phyloP scores from a whole-genome alignment of 2,329 filamentous ascomycete species.

The Microascus cirrosus region DNA sequence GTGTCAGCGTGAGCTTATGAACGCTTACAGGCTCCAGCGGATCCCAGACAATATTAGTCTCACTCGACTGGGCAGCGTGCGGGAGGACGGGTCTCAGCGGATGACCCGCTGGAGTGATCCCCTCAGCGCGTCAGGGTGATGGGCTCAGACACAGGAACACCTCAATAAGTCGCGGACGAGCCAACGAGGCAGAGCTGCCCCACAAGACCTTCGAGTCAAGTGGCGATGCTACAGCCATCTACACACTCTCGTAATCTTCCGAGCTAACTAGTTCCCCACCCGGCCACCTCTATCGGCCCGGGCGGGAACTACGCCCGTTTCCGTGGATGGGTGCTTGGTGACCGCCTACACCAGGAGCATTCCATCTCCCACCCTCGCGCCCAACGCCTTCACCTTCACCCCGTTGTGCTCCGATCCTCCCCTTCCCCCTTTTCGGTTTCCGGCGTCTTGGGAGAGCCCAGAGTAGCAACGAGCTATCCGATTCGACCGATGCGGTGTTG shows the following conservation, averaged over 20 bases:
- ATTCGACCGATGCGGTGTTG: too few relatives aligned
- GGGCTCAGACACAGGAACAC: background rate
- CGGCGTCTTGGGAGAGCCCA: background rate
- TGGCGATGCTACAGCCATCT: background rate
- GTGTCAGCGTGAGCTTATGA: background rate
- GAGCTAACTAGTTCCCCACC: background rate
- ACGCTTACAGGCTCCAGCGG: background rate
- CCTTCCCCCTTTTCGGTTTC: background rate
- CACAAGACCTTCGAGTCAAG: background rate
- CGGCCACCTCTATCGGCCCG: background rate
- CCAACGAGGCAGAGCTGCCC: background rate
- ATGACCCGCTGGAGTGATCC: background rate
- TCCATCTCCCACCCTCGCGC: background rate
- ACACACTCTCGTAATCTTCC: background rate
- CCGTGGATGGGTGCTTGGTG: background rate
- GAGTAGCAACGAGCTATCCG: background rate
- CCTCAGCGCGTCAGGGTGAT: background rate
- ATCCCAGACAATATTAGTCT: background rate
- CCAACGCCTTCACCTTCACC: background rate
- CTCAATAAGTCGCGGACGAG: background rate
- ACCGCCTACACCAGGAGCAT: background rate
- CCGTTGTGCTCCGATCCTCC: background rate
- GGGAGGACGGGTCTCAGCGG: background rate
- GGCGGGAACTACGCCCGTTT: background rate
- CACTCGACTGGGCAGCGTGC: background rate